Conservation (phyloP, 257 asterid species). For the Gynochthodes officinalis region DNA sequence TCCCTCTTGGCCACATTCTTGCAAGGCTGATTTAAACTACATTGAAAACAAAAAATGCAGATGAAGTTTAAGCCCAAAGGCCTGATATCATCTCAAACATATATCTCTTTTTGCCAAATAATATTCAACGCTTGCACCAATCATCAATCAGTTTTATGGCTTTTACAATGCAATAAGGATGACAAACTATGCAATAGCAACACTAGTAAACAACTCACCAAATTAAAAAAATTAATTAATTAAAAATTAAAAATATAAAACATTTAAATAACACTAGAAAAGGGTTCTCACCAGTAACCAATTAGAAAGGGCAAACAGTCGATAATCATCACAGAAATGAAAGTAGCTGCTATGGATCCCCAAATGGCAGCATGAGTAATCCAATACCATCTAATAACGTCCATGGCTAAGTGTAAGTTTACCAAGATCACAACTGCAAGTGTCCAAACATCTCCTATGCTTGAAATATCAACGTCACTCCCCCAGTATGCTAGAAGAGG, state of each 20-base stretch:
- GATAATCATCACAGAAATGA: constrained; percentile 66
- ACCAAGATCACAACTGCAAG: constrained; percentile 82
- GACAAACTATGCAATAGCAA: neutral
- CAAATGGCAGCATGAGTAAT: constrained; percentile 76
- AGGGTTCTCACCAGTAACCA: constrained; percentile 75
- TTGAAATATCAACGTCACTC: constrained; percentile 62
- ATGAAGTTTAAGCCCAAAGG: neutral
- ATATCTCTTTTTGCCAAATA: neutral
- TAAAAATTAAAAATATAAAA: neutral
- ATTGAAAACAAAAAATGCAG: neutral
- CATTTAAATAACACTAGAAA: too few relatives aligned
- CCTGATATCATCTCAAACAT: neutral
- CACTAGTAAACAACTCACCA: neutral
- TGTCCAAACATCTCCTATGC: constrained; percentile 93
- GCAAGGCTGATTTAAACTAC: neutral
- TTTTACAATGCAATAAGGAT: neutral
- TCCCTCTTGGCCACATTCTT: neutral
- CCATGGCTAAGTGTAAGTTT: constrained; percentile 90
- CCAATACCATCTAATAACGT: constrained; percentile 84
- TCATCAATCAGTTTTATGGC: neutral
- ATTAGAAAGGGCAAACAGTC: constrained; percentile 64
- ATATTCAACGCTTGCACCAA: neutral
- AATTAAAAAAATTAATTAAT: too few relatives aligned
- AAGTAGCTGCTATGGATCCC: constrained; percentile 89
- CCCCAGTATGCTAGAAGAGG: constrained; percentile 79